These are phyloP conservation scores for Bryoerythrophyllum caledonicum DNA, from an alignment of 225 moss, liverwort and hornwort genomes.

Conservation along the genomic window DNA sequence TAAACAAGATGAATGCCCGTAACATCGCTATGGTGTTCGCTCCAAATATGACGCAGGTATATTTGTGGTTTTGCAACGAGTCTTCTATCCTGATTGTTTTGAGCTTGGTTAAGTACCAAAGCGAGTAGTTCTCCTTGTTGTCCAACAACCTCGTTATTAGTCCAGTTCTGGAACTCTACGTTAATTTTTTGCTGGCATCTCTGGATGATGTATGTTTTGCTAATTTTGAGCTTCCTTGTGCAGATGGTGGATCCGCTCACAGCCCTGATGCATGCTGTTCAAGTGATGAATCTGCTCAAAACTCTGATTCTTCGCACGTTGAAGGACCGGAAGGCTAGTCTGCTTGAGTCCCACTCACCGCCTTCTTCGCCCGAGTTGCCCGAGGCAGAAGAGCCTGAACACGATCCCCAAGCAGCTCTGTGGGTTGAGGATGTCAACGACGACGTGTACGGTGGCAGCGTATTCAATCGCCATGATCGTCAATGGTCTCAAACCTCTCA, in stretches of 20 bases:
- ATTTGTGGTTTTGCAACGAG: constrained; percentile 7
- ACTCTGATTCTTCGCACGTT: constrained; percentile 80
- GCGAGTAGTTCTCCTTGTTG: background rate
- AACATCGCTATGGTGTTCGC: constrained; percentile 99
- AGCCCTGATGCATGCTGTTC: constrained; percentile 96
- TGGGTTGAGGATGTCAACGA: constrained; percentile 36
- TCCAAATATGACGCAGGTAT: constrained; percentile 98
- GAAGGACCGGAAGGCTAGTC: constrained; percentile 78
- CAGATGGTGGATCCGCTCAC: constrained; percentile 98
- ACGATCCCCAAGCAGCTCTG: constrained; percentile 54
- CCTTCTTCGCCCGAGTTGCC: constrained; percentile 78
- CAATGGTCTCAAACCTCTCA: constrained; percentile 63
- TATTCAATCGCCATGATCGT: constrained; percentile 47
- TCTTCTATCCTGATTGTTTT: background rate
- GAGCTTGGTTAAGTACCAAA: background rate
- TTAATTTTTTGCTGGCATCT: background rate
- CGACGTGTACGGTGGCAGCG: constrained; percentile 23
- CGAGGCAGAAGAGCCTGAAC: constrained; percentile 68
- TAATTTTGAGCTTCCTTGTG: constrained; percentile 15
- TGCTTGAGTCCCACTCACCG: constrained; percentile 75
- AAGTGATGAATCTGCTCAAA: constrained; percentile 98
- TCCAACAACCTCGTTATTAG: background rate
- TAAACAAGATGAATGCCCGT: constrained; percentile 97
- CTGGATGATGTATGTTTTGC: background rate
- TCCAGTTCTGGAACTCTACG: background rate